Base-by-base conservation (phyloP, 2,329 filamentous ascomycete species). In the Tympanopsis confertula region DNA sequence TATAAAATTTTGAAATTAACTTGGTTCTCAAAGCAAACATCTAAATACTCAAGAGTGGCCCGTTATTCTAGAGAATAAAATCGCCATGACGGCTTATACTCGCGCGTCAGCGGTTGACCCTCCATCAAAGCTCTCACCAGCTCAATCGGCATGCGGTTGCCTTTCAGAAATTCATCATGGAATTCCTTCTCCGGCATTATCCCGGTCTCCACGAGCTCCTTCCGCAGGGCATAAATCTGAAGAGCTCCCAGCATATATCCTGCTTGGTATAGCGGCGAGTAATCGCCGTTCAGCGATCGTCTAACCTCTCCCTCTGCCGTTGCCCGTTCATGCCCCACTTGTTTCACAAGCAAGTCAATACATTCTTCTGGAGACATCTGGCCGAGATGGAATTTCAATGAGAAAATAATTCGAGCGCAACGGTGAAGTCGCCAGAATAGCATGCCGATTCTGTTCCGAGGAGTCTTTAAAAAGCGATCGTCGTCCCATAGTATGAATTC, bases 361-460 rank as follows among this genome's bases (percentile, higher is more conserved):
- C 70, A 76, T 45, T 74, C 64, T 41, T 62, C 57, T 1, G 71
- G 62, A 7, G 55, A 62, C 61, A 74, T 65, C 42, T 65, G 49
- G 1, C 69, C 70, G 1, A 78, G 60, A 46, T 78, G 73, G 41
- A 75, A 78, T 28, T 64, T 65, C 1, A 78, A 50, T 0, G 68
- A 73, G 51, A 78, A 77, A 12, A 71, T 54, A 44, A 76, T 76
- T 26, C 74, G 65, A 4, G 68, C 66, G 45, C 72, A 76, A 19
- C 74, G 68, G 49, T 78, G 73, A 66, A 78, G 74, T 13, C 71
- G 62, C 73, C 73, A 78, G 49, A 76, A 78, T 5, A 78, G 52
- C 43, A 74, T 70, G 0, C 73, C 73, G 17, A 78, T 61, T 28
- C 61, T 60, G 43, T 76, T 68, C 41, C 71, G 65, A 0, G 71